Evolutionary conservation across 306 rosid species (phyloP).

Genomic region (Gynostemma pentaphyllum): DNA sequence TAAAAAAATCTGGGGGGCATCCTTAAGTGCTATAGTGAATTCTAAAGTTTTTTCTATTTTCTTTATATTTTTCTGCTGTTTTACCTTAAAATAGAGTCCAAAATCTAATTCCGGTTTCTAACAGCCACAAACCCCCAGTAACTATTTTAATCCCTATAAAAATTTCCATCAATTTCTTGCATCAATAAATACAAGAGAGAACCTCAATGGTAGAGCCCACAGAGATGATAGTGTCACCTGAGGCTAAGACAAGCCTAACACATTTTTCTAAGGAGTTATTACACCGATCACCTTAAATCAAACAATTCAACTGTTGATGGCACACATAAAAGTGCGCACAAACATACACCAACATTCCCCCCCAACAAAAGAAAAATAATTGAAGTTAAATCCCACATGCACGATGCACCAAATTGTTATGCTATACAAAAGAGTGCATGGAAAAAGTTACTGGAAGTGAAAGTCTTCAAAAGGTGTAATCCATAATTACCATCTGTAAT

Average conservation of each 20-base stretch:
- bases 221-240: background rate
- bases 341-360: background rate
- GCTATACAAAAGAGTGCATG: background rate
- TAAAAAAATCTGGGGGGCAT: background rate
- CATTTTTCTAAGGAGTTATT: background rate
- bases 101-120: background rate
- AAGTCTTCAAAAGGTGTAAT: slow-evolving; percentile 11
- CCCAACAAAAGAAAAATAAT: background rate
- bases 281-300: background rate
- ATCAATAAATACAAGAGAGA: background rate
- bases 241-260: background rate
- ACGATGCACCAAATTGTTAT: background rate
- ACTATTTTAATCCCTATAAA: background rate
- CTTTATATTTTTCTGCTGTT: background rate
- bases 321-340: background rate
- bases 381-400: background rate
- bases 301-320: background rate
- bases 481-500: slow-evolving; percentile 69
- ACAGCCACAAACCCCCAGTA: background rate
- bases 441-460: background rate
- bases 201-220: background rate
- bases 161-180: background rate
- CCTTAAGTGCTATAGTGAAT: background rate
- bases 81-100: background rate
- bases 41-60: background rate